A percentile compares a stretch with the other conserved stretches of the same genome.
phyloP scores from a whole-genome alignment of 768 basidiomycete species.

The Kwoniella dejecticola region DNA sequence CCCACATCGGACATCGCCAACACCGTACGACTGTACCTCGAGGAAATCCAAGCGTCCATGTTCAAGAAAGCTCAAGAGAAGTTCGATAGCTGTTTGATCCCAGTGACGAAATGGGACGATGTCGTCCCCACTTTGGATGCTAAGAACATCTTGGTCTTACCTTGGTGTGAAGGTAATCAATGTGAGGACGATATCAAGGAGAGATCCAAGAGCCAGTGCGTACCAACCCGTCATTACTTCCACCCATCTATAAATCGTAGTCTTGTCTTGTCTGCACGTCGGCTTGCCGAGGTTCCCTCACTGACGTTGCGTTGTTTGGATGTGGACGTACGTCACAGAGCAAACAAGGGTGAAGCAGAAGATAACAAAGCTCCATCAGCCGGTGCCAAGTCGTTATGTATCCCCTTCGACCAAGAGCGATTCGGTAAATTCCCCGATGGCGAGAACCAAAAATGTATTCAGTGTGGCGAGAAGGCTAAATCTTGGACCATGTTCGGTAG shows the following conservation, averaged over 20 bases:
- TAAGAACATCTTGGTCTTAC: slow-evolving; percentile 83
- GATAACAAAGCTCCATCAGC: slow-evolving; percentile 96
- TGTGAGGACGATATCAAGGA: slow-evolving; percentile 99
- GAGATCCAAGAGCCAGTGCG: slow-evolving; percentile 78
- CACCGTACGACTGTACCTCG: slow-evolving; percentile 68
- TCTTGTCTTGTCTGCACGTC: no score
- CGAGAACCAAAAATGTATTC: slow-evolving; percentile 79
- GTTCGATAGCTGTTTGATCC: slow-evolving; percentile 71
- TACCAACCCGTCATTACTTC: no score
- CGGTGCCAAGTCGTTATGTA: slow-evolving; percentile 93
- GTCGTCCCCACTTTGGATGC: slow-evolving; percentile 86
- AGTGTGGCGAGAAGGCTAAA: slow-evolving; percentile 84
- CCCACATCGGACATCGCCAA: slow-evolving; percentile 60
- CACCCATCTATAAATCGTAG: no score
- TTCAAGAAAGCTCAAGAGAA: slow-evolving; percentile 72
- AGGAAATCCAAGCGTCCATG: slow-evolving; percentile 88
- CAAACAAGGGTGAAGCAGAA: slow-evolving; percentile 73
- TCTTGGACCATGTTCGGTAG: slow-evolving; percentile 95
- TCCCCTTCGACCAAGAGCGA: slow-evolving; percentile 87
- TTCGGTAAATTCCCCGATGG: slow-evolving; percentile 79
- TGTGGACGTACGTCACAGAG: no score
- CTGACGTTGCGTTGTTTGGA: no score
- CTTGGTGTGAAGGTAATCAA: slow-evolving; percentile 90
- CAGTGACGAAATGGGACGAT: slow-evolving; percentile 84
- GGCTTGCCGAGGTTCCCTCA: no score